phyloP scores from a whole-genome alignment of 306 rosid species.

The Corylus americana region DNA sequence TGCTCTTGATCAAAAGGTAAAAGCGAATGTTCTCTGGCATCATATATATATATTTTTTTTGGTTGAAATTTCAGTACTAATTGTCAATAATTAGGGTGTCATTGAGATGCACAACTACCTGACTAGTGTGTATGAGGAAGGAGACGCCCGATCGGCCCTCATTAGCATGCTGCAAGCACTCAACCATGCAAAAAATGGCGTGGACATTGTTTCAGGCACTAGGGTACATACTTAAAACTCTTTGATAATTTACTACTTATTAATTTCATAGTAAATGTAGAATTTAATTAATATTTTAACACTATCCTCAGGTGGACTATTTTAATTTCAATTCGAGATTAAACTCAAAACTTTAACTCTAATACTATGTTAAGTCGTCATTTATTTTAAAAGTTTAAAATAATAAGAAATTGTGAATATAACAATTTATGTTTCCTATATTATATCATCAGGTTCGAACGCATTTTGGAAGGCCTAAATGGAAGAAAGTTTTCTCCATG shows the following conservation, averaged over 20 bases:
- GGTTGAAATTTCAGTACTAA: conserved; percentile 25
- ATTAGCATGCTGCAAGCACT: conserved; percentile 99
- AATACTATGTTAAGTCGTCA: too few species aligned
- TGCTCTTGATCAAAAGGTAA: conserved; percentile 91
- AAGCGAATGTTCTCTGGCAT: neutral
- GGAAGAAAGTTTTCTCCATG: conserved; percentile 97
- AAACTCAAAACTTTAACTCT: too few species aligned
- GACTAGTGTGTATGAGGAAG: conserved; percentile 98
- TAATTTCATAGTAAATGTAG: too few species aligned
- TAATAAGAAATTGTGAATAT: too few species aligned
- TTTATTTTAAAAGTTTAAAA: too few species aligned
- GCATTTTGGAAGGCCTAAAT: conserved; percentile 98
- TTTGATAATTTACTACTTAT: neutral
- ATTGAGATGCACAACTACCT: conserved; percentile 99
- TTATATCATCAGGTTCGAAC: conserved; percentile 68
- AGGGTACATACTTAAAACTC: conserved; percentile 46
- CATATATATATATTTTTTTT: neutral
- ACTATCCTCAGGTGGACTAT: too few species aligned
- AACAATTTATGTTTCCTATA: too few species aligned
- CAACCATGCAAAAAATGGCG: conserved; percentile 97
- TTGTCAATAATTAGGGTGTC: conserved; percentile 63
- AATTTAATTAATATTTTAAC: too few species aligned
- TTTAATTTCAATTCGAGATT: too few species aligned
- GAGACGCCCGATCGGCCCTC: conserved; percentile 97
- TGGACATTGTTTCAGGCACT: conserved; percentile 96